Conservation (phyloP, 164 flowering plant genomes). For the Vitis rupestris region DNA sequence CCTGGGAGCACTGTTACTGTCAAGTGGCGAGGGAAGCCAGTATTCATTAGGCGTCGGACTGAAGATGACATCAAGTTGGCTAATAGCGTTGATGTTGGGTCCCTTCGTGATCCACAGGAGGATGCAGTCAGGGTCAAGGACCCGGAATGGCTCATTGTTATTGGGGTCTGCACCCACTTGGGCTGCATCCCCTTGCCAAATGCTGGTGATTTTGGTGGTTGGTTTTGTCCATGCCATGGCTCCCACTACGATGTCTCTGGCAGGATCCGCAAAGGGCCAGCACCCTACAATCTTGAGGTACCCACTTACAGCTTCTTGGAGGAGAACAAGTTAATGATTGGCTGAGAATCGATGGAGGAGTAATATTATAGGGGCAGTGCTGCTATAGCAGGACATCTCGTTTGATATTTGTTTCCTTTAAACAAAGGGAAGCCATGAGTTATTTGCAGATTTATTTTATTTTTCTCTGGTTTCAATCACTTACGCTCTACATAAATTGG, state of each 20-base stretch:
- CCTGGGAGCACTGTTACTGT: slow-evolving; percentile 19
- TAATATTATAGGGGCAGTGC: not conserved
- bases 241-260: slow-evolving; percentile 28
- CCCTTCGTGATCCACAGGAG: slow-evolving; percentile 25
- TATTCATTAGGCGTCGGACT: not conserved
- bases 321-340: slow-evolving; percentile 22
- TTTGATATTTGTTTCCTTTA: slow-evolving; percentile 5
- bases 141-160: slow-evolving; percentile 31
- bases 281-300: slow-evolving; percentile 27
- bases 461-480: not conserved
- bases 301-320: slow-evolving; percentile 28
- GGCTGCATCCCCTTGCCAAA: slow-evolving; percentile 22
- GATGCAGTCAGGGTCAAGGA: slow-evolving; percentile 22
- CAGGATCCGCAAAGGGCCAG: slow-evolving; percentile 26
- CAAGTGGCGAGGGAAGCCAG: slow-evolving; percentile 17
- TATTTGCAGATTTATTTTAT: slow-evolving; percentile 1
- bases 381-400: not conserved
- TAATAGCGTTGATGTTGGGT: slow-evolving; percentile 12
- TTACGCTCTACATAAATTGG: slow-evolving; percentile 4
- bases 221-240: slow-evolving; percentile 24
- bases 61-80: slow-evolving; percentile 17
- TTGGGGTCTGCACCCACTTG: slow-evolving; percentile 23
- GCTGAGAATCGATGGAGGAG: not conserved
- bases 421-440: not conserved
- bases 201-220: slow-evolving; percentile 26